Percentiles rank a stretch among this genome's conserved stretches.
Evolutionary conservation across 306 rosid genomes (phyloP).

Genomic region (Trifolium subterraneum): DNA sequence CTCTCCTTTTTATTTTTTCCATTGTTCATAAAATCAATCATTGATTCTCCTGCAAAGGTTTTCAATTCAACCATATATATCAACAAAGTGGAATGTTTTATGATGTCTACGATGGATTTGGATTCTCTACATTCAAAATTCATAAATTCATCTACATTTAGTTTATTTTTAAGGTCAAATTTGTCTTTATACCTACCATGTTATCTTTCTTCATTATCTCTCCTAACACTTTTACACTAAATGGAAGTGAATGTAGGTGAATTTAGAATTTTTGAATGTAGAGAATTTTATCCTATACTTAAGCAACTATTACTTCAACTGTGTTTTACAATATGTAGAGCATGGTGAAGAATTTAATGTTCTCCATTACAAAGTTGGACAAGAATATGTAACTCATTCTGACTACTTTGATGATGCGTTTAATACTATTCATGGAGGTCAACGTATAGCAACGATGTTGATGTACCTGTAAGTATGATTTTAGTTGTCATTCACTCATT

Average conservation of each 20-base stretch:
- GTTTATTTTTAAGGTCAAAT: too few species aligned
- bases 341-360: slow-evolving; percentile 93
- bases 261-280: too few species aligned
- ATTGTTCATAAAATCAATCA: slow-evolving; percentile 28
- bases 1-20: slow-evolving; percentile 7
- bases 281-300: slow-evolving; percentile 24
- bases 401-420: slow-evolving; percentile 75
- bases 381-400: slow-evolving; percentile 79
- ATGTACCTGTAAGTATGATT: slow-evolving; percentile 86
- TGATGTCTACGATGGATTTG: slow-evolving; percentile 15
- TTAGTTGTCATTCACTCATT: neutral
- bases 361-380: slow-evolving; percentile 96
- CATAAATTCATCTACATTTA: too few species aligned
- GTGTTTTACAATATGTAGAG: slow-evolving; percentile 54
- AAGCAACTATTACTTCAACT: slow-evolving; percentile 29
- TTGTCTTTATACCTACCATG: too few species aligned
- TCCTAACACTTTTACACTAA: too few species aligned
- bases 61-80: slow-evolving; percentile 13
- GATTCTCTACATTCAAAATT: too few species aligned
- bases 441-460: slow-evolving; percentile 87
- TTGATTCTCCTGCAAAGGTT: slow-evolving; percentile 8
- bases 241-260: too few species aligned
- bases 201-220: too few species aligned
- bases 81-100: neutral
- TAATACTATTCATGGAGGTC: slow-evolving; percentile 78